Base-by-base conservation (phyloP, 768 basidiomycete genomes). In the Pleurotus eryngii region DNA sequence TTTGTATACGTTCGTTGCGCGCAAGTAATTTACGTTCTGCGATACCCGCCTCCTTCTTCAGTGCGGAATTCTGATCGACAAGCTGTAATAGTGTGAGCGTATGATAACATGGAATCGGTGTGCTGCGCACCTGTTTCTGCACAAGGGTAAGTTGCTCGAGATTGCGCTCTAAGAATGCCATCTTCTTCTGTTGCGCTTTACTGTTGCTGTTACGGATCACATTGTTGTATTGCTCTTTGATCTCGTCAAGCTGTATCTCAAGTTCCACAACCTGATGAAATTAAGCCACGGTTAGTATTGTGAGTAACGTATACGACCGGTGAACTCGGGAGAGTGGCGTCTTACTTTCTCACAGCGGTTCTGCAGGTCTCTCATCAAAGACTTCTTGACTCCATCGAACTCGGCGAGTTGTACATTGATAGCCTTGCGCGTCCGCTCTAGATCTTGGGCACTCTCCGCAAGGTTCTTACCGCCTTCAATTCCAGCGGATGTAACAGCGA, bases 161-260 rank as follows among this genome's bases (percentile, higher is more conserved):
- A 68, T 98, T 99, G 53, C 96, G 89, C 69, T 98, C 95, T 55
- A 99, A 74, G 83, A 98, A 97, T 11, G 94, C 92, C 90, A 98
- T 95, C 83, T 98, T 98, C 84, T 96, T 95, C 76, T 96, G 93
- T 64, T 99, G 97, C 5, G 96, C 93, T 71, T 96, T 95, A 72
- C 90, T 95, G 73, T 98, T 98, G 76, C 94, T 95, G 70, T 97
- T 97, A 61, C 93, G 89, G 65, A 97, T 95, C 58, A 98, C 93
- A 68, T 95, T 96, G 77, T 95, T 96, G 74, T 99, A 99, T 68
- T 98, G 95, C 73, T 99, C 97, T 71, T 92, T 92, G 72, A 97
- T 94, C 70, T 99, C 97, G 67, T 98, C 97, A 35, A 99, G 78
- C 70, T 98, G 95, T 62, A 99, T 98, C 73, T 99, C 97, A 26